phyloP scores from a whole-genome alignment of 257 asterid genomes.

The Paulownia fortunei region DNA sequence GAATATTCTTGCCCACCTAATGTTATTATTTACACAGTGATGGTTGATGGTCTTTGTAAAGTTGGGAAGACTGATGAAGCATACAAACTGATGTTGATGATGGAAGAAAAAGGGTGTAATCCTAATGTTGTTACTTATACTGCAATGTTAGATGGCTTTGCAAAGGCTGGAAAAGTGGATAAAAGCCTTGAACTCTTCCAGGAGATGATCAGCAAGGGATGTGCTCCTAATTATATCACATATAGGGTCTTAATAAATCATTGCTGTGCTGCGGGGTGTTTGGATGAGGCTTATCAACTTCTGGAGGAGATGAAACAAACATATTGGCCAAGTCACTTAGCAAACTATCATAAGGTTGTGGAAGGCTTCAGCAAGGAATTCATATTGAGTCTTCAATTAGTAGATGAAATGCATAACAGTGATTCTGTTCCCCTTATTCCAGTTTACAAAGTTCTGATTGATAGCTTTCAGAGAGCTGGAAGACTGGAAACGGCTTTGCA shows the following conservation, averaged over 20 bases:
- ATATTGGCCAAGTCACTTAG: constrained; percentile 73
- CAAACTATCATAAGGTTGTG: constrained; percentile 72
- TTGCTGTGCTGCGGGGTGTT: constrained; percentile 60
- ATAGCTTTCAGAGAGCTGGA: constrained; percentile 81
- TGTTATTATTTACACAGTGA: constrained; percentile 82
- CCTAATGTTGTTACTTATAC: constrained; percentile 97
- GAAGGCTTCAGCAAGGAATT: constrained; percentile 87
- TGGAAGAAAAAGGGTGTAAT: constrained; percentile 93
- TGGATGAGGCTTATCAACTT: constrained; percentile 84
- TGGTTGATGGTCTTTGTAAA: constrained; percentile 95
- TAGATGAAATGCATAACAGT: constrained; percentile 60
- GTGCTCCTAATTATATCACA: constrained; percentile 86
- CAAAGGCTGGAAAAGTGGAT: constrained; percentile 71
- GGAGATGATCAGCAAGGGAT: constrained; percentile 69
- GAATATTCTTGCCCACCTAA: constrained; percentile 81
- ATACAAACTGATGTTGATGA: constrained; percentile 83
- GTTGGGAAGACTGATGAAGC: constrained; percentile 92
- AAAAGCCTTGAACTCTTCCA: constrained; percentile 66
- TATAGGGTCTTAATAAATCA: constrained; percentile 77
- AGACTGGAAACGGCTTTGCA: constrained; percentile 74
- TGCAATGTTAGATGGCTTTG: constrained; percentile 95
- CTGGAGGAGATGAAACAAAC: constrained; percentile 94
- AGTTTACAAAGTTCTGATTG: constrained; percentile 70
- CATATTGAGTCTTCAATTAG: constrained; percentile 61
- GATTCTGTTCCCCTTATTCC: constrained; percentile 64